phyloP scores from a whole-genome alignment of 129 eudicot species.

The Chrysanthemum lavandulifolium region DNA sequence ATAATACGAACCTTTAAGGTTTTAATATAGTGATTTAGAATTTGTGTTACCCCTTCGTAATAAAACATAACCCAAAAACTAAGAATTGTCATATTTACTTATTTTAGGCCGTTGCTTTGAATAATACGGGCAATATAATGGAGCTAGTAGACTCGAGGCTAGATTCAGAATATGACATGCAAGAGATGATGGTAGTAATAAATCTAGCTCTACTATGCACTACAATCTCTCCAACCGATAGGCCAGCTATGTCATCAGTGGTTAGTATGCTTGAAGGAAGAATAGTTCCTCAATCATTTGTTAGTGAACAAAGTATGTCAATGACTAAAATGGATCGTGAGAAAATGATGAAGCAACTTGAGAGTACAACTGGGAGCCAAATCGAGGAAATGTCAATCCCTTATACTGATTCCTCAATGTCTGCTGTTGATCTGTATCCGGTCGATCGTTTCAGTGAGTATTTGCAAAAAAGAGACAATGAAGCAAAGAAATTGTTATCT shows the following conservation, averaged over 20 bases:
- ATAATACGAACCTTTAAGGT: too few relatives aligned
- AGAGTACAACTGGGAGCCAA: conserved; percentile 8
- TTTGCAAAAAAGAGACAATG: conserved; percentile 25
- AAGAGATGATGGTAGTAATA: conserved; percentile 35
- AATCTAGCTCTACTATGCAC: conserved; percentile 49
- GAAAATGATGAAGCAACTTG: conserved; percentile 22
- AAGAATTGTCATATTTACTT: not conserved
- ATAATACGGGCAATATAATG: conserved; percentile 35
- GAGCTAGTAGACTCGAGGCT: conserved; percentile 53
- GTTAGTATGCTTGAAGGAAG: conserved; percentile 62
- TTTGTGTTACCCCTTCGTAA: too few relatives aligned
- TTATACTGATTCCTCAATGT: conserved; percentile 39
- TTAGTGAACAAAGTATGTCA: conserved; percentile 20
- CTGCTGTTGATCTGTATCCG: conserved; percentile 51
- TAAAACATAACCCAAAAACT: not conserved
- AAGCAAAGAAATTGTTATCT: conserved; percentile 20
- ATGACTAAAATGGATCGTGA: conserved; percentile 11
- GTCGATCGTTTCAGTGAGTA: conserved; percentile 31
- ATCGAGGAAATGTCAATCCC: conserved; percentile 33
- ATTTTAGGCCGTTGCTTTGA: conserved; percentile 41
- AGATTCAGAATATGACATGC: conserved; percentile 31
- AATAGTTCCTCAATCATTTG: conserved; percentile 17
- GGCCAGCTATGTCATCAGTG: conserved; percentile 60
- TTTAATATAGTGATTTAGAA: not conserved
- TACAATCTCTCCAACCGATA: conserved; percentile 28